Conservation (phyloP, 768 basidiomycete genomes). For the Russula emetica region DNA sequence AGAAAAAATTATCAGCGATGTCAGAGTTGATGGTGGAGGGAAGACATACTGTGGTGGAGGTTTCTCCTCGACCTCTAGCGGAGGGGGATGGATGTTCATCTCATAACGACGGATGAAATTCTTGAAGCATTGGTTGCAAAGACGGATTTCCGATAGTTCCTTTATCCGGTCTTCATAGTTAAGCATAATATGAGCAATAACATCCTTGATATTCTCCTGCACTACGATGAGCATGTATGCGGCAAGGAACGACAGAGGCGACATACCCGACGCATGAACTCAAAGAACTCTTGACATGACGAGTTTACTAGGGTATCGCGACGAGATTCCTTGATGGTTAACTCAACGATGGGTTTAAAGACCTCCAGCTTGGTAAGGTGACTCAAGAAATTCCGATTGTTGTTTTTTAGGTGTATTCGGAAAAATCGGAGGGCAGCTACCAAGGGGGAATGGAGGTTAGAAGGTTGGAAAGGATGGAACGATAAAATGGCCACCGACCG, state of each 20-base stretch:
- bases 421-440: constrained; percentile 91
- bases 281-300: constrained; percentile 94
- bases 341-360: constrained; percentile 74
- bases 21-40: background rate
- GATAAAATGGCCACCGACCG: constrained; percentile 49
- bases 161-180: constrained; percentile 63
- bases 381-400: constrained; percentile 67
- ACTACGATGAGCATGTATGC: constrained; percentile 16
- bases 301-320: constrained; percentile 92
- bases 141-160: constrained; percentile 53
- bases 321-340: constrained; percentile 76
- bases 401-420: constrained; percentile 75
- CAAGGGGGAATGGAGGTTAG: constrained; percentile 6
- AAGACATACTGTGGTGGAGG: constrained; percentile 36
- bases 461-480: constrained; percentile 22
- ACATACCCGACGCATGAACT: constrained; percentile 79
- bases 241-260: background rate
- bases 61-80: constrained; percentile 50
- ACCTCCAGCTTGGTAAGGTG: constrained; percentile 84
- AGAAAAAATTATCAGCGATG: background rate
- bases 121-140: constrained; percentile 65
- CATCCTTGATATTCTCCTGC: constrained; percentile 83
- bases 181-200: constrained; percentile 81
- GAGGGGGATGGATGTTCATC: constrained; percentile 81
- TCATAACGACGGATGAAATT: constrained; percentile 80